A percentile compares a stretch with the other conserved stretches of the same genome.
Evolutionary conservation across 106 monocot species (phyloP).

Genomic region (Dioscorea alata): DNA sequence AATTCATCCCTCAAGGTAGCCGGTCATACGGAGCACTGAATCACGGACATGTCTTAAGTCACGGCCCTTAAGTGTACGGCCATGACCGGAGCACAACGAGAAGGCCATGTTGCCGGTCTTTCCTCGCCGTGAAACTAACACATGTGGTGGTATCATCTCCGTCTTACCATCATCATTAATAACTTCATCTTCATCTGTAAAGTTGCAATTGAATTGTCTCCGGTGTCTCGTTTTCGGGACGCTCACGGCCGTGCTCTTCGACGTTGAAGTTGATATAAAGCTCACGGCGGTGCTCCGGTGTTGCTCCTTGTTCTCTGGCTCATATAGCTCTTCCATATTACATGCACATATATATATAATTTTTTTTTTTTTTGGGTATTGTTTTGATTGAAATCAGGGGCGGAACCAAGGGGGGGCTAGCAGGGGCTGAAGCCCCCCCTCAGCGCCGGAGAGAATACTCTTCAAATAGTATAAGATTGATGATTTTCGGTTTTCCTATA

Average conservation of each 20-base stretch:
- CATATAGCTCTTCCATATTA: too few species aligned
- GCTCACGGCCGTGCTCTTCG: not conserved
- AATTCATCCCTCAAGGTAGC: slow-evolving; percentile 31
- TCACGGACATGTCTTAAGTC: slow-evolving; percentile 34
- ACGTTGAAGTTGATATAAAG: not conserved
- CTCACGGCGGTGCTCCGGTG: not conserved
- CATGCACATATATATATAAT: too few species aligned
- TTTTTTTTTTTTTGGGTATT: too few species aligned
- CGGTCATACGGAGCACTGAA: slow-evolving; percentile 46
- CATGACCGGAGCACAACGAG: slow-evolving; percentile 38
- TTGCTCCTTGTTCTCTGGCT: not conserved
- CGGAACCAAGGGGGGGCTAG: too few species aligned
- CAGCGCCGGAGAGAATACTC: too few species aligned
- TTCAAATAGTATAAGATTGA: too few species aligned
- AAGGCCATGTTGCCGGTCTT: slow-evolving; percentile 12
- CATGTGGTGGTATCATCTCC: slow-evolving; percentile 34
- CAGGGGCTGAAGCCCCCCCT: too few species aligned
- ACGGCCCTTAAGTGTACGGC: slow-evolving; percentile 48
- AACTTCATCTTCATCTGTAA: not conserved
- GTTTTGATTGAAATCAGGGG: too few species aligned
- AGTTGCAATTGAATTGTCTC: too few species aligned
- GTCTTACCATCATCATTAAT: not conserved
- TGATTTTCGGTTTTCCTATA: too few species aligned
- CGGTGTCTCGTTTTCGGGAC: not conserved
- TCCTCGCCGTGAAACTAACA: slow-evolving; percentile 21